Conservation (phyloP, 192 early-diverging fungal species). For the Backusella tarrabulga region DNA sequence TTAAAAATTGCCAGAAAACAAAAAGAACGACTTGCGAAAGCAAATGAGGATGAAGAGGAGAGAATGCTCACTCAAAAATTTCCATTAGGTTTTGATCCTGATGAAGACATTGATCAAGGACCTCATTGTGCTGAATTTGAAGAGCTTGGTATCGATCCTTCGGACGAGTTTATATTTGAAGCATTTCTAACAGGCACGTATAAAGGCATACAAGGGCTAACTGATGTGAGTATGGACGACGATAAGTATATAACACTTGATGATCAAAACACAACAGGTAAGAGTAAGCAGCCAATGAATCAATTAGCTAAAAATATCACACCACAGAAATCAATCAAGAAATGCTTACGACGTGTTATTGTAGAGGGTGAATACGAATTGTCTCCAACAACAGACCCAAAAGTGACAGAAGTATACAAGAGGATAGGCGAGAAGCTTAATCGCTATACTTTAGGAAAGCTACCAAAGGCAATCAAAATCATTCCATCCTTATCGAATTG, state of each 20-base stretch:
- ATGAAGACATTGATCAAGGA: constrained; percentile 60
- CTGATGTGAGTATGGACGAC: constrained; percentile 95
- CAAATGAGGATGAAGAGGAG: constrained; percentile 45
- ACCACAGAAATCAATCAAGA: neutral
- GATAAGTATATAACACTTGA: constrained; percentile 59
- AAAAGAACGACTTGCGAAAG: constrained; percentile 79
- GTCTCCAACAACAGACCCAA: constrained; percentile 70
- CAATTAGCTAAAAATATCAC: neutral
- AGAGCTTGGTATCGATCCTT: constrained; percentile 75
- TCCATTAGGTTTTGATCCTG: constrained; percentile 43
- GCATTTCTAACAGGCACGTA: constrained; percentile 88
- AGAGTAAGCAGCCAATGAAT: constrained; percentile 13
- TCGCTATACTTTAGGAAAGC: constrained; percentile 90
- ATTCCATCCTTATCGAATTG: constrained; percentile 94
- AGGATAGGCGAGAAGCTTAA: constrained; percentile 87
- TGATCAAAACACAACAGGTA: constrained; percentile 20
- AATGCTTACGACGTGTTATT: constrained; percentile 7
- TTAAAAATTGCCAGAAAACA: constrained; percentile 85
- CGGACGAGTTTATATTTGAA: constrained; percentile 76
- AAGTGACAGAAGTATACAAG: constrained; percentile 92
- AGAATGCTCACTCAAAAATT: constrained; percentile 19
- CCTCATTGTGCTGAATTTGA: constrained; percentile 69
- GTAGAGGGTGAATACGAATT: constrained; percentile 41
- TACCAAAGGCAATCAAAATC: constrained; percentile 99
- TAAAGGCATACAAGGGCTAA: constrained; percentile 77